A percentile compares a stretch with the other conserved stretches of the same genome.
phyloP scores from a whole-genome alignment of 169 alveolate species.

The Cryptosporidium muris region DNA sequence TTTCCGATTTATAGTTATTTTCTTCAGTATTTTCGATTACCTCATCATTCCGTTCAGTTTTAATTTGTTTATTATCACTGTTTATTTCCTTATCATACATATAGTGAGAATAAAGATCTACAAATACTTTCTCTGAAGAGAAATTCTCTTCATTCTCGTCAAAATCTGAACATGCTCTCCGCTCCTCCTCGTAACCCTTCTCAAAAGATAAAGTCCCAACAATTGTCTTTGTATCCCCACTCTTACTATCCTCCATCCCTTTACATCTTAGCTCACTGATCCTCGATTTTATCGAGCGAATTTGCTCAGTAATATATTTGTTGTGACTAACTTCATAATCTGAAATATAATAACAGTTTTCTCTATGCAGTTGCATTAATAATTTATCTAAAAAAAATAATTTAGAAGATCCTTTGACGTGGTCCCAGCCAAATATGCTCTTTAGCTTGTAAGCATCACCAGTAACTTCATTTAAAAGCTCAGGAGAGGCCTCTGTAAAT shows the following conservation, averaged over 20 bases:
- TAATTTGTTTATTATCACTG: conserved; percentile 18
- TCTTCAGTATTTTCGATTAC: neutral
- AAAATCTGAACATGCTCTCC: neutral
- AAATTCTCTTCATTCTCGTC: conserved; percentile 57
- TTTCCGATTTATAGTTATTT: neutral
- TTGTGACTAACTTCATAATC: conserved; percentile 74
- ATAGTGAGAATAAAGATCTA: conserved; percentile 53
- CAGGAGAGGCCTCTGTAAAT: conserved; percentile 76
- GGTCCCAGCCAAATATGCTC: conserved; percentile 81
- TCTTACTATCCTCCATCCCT: conserved; percentile 22
- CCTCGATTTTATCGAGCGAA: conserved; percentile 60
- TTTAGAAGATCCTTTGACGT: conserved; percentile 85
- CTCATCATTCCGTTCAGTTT: conserved; percentile 1
- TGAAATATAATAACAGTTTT: conserved; percentile 82
- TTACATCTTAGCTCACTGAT: conserved; percentile 42
- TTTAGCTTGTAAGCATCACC: conserved; percentile 74
- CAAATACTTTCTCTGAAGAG: neutral
- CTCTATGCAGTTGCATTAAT: conserved; percentile 85
- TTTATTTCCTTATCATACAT: conserved; percentile 61
- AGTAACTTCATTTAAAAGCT: conserved; percentile 60
- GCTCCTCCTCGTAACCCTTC: conserved; percentile 1
- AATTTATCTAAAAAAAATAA: conserved; percentile 87
- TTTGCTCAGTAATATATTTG: conserved; percentile 48
- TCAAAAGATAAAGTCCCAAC: conserved; percentile 36
- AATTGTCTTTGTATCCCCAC: neutral